Conservation (phyloP, 1,284 basidiomycete species). For the Naganishia albida region DNA sequence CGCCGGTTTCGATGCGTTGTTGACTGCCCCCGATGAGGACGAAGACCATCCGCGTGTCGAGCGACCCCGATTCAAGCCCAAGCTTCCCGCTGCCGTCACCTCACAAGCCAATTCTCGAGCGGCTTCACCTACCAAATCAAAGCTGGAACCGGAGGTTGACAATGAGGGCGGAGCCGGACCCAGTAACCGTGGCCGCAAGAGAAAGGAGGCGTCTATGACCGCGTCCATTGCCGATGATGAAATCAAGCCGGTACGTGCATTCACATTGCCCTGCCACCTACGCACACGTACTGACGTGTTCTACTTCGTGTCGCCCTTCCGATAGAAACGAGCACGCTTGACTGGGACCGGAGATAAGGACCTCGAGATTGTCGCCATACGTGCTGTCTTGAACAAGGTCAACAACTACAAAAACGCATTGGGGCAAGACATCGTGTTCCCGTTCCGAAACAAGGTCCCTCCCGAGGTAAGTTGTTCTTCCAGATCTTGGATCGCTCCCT, state of each 20-base stretch:
- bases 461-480: constrained; percentile 1
- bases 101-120: constrained; percentile 21
- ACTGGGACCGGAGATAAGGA: neutral
- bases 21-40: constrained; percentile 69
- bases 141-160: constrained; percentile 38
- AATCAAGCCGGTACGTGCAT: constrained; percentile 16
- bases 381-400: constrained; percentile 13
- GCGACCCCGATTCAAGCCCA: constrained; percentile 40
- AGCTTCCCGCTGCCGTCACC: constrained; percentile 46
- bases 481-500: neutral
- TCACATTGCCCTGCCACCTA: neutral
- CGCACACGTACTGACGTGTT: neutral
- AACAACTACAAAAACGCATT: constrained; percentile 17
- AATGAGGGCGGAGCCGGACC: constrained; percentile 44
- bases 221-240: constrained; percentile 26
- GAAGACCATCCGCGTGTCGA: constrained; percentile 59
- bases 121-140: constrained; percentile 32
- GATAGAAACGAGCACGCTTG: constrained; percentile 15
- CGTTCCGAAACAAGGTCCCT: constrained; percentile 26
- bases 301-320: neutral
- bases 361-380: constrained; percentile 9
- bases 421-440: constrained; percentile 17
- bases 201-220: constrained; percentile 27
- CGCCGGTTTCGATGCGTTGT: constrained; percentile 91
- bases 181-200: constrained; percentile 20